Evolutionary conservation across 768 basidiomycete species (phyloP), one percentile per base, ranked within the genome.

Genomic region (Austroboletus eburneus): DNA sequence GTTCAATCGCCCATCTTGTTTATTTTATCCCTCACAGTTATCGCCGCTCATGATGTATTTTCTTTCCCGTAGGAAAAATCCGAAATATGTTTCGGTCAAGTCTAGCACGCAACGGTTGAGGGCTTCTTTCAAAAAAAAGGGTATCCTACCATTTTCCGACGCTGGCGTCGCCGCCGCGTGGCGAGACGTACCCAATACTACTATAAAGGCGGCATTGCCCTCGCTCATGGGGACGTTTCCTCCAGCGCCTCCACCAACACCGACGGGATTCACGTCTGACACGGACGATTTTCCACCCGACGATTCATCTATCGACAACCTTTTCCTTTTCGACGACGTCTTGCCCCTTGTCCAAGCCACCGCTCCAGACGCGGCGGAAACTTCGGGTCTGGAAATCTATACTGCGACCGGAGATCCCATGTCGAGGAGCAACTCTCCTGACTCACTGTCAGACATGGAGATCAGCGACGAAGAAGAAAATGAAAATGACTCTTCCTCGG

Each of bases 111-210:
- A 49, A 27, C 50, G 41, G n/a, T n/a, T 66, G 42, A 47, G 44
- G 39, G 33, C 30, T n/a, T 58, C 41, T 35, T 60, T 66, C 45
- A 16, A 33, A 6, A 49, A 37, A 2, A 22, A 10, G 9, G 29
- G 29, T 18, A 29, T 0, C 20, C 50, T 66, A 5, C 64, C 62
- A 5, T 9, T 35, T 0, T 59, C 66, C n/a, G 39, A 46, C 14
- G 39, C 30, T 13, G 27, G 46, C 24, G 43, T 60, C 30, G 48
- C n/a, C 37, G 54, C 46, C n/a, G 53, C 54, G 12, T 66, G 64
- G 64, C 34, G 42, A 8, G 43, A 51, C 29, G n/a, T 64, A 24
- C 65, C 65, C n/a, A 66, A 66, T 17, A 10, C 39, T 7, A 66
- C 13, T 5, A 17, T 39, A n/a, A n/a, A n/a, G 22, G 40, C 52